Conservation (phyloP, 2,329 filamentous ascomycete genomes). For the Corinectria fuckeliana region DNA sequence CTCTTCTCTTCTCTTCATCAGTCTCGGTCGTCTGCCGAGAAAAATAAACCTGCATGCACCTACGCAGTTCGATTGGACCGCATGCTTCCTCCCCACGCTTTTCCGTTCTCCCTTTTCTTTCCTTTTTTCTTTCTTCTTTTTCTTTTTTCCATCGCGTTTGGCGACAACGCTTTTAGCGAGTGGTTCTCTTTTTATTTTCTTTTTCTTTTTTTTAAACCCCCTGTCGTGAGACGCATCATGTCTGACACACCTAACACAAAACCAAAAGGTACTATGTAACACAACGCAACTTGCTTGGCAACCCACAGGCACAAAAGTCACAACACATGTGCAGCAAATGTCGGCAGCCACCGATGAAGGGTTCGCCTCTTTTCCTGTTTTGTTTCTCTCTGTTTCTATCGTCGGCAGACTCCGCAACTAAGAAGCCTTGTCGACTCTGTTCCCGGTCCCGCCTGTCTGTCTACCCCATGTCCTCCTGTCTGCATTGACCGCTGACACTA, state of each 20-base stretch:
- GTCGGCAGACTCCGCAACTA: not conserved
- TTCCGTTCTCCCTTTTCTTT: not conserved
- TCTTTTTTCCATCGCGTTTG: too few species aligned
- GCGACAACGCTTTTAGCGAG: too few species aligned
- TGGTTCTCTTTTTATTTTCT: not conserved
- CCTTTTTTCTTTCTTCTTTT: not conserved
- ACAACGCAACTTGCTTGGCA: not conserved
- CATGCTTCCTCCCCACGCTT: not conserved
- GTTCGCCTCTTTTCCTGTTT: not conserved
- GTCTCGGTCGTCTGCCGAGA: not conserved
- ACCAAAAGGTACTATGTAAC: too few species aligned
- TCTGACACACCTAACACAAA: slow-evolving; percentile 9
- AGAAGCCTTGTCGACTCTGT: not conserved
- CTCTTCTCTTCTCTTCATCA: not conserved
- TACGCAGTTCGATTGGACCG: not conserved
- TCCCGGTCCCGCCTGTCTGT: too few species aligned
- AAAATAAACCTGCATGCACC: not conserved
- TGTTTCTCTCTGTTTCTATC: not conserved
- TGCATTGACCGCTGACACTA: too few species aligned
- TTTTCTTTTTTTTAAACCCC: not conserved
- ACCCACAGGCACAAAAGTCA: not conserved
- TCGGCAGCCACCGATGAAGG: not conserved
- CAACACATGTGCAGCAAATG: not conserved
- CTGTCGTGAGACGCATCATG: slow-evolving; percentile 11
- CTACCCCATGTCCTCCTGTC: too few species aligned